phyloP scores from a whole-genome alignment of 805 yeast species.

The Monosporozyma unispora region DNA sequence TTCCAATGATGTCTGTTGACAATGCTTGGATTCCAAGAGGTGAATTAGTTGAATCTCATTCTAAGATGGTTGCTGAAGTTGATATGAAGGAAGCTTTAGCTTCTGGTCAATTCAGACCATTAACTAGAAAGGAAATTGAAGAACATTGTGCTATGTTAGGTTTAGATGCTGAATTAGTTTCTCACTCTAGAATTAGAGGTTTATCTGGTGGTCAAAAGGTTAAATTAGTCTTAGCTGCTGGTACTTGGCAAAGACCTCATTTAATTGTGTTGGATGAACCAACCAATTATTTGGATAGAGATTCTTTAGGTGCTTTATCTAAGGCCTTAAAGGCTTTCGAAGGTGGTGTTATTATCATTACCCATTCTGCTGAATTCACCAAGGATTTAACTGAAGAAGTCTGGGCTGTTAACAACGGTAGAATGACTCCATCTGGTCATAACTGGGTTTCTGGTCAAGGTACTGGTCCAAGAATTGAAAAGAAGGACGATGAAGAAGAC shows the following conservation, averaged over 20 bases:
- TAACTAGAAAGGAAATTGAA: slow-evolving; percentile 99
- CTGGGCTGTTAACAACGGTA: slow-evolving; percentile 98
- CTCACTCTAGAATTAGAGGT: slow-evolving; percentile 99
- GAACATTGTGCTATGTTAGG: slow-evolving; percentile 98
- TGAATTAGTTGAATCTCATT: slow-evolving; percentile 92
- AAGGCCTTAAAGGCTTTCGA: slow-evolving; percentile 97
- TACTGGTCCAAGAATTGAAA: slow-evolving; percentile 97
- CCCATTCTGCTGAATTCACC: slow-evolving; percentile 99
- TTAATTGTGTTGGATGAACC: slow-evolving; percentile 99
- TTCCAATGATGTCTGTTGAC: slow-evolving; percentile 98
- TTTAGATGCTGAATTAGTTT: slow-evolving; percentile 96
- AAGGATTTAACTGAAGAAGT: slow-evolving; percentile 99
- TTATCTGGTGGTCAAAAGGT: slow-evolving; percentile 99
- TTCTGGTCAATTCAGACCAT: slow-evolving; percentile 99
- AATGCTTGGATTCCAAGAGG: slow-evolving; percentile 99
- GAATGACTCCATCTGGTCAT: slow-evolving; percentile 99
- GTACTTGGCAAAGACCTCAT: slow-evolving; percentile 99
- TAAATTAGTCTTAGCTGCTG: slow-evolving; percentile 98
- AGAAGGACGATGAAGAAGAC: slow-evolving; percentile 95
- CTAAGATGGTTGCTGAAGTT: slow-evolving; percentile 99
- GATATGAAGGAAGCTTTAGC: slow-evolving; percentile 99
- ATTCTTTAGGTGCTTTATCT: slow-evolving; percentile 98
- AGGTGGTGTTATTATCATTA: slow-evolving; percentile 99
- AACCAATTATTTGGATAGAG: slow-evolving; percentile 98
- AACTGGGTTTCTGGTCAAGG: slow-evolving; percentile 99